Evolutionary conservation across 1,284 basidiomycete genomes (phyloP), one percentile per base, ranked within the genome.

Genomic region (Cutaneotrichosporon sp.): DNA sequence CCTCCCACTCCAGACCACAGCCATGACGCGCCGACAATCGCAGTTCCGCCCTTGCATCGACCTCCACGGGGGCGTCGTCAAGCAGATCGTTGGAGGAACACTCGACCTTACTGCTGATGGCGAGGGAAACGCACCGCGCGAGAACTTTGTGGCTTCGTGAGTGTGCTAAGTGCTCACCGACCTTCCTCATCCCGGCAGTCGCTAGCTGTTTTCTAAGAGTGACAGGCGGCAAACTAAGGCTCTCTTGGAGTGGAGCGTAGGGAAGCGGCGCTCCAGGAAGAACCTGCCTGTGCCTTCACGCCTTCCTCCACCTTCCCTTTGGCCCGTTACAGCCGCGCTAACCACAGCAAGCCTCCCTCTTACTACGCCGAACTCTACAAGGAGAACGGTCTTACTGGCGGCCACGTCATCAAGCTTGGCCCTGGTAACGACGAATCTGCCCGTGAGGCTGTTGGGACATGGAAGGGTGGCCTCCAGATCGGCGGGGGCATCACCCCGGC

Each of bases 11-110:
- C 16, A 30, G 16, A 31, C 36, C 38, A 53, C 52, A 36, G 40
- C 51, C 4, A 11, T 34, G 13, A 38, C 55, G 5, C 66, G 74
- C 50, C 55, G 72, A 53, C 73, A 70, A 47, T 80, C 79, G 10
- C 77, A 85, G 57, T 99, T 99, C 82, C 86, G 90, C 62, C 97
- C 97, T 13, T 99, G 97, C 80, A 98, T 99, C 73, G 97, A 99
- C 80, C 85, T 99, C 31, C 97, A 99, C 81, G 86, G 89, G 67
- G 94, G 94, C 11, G 84, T 91, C 73, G 97, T 99, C 63, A 99
- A 99, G 81, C 97, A 99, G 82, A 99, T 99, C 65, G 93, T 99
- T 11, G 97, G 97, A 32, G 93, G 94, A 2, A 96, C 93, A 1
- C 84, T 99, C 36, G 77, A 80, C 58, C 65, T 78, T 9, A 68